Conservation (phyloP, 495 filamentous ascomycete species). For the Melanomma pulvis-pyrius region DNA sequence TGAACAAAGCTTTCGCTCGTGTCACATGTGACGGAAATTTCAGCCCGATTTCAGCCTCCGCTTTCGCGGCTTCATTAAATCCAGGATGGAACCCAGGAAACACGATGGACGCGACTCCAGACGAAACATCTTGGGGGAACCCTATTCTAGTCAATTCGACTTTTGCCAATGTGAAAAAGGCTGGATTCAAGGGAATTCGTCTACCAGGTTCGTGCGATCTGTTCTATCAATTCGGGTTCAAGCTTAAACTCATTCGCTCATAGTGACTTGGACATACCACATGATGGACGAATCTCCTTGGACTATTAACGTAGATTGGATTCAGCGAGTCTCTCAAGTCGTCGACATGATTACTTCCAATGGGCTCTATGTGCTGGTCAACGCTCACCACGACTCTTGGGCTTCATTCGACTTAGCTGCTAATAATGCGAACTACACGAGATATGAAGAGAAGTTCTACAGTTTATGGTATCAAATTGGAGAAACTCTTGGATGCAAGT, state of each 20-base stretch:
- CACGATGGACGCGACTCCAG: slow-evolving; percentile 59
- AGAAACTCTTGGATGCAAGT: slow-evolving; percentile 56
- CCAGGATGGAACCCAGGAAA: slow-evolving; percentile 55
- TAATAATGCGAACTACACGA: slow-evolving; percentile 50
- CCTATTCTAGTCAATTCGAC: slow-evolving; percentile 51
- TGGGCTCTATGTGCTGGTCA: slow-evolving; percentile 57
- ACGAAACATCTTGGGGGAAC: slow-evolving; percentile 63
- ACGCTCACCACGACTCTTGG: slow-evolving; percentile 65
- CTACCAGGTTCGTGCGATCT: slow-evolving; percentile 47
- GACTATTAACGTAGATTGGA: slow-evolving; percentile 56
- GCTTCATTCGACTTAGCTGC: slow-evolving; percentile 58
- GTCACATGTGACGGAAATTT: slow-evolving; percentile 44
- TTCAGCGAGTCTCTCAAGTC: slow-evolving; percentile 60
- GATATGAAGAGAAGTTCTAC: slow-evolving; percentile 60
- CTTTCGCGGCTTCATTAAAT: slow-evolving; percentile 43
- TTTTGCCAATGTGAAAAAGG: slow-evolving; percentile 54
- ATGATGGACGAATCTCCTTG: slow-evolving; percentile 56
- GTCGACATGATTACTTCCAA: slow-evolving; percentile 57
- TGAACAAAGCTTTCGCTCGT: background rate
- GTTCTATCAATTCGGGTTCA: background rate
- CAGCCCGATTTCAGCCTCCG: slow-evolving; percentile 42
- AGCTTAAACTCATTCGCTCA: background rate
- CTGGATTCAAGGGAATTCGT: slow-evolving; percentile 61
- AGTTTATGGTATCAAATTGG: slow-evolving; percentile 62
- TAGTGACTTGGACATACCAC: slow-evolving; percentile 61